phyloP scores from a whole-genome alignment of 352 stramenopile species.

The Phytophthora multivora region DNA sequence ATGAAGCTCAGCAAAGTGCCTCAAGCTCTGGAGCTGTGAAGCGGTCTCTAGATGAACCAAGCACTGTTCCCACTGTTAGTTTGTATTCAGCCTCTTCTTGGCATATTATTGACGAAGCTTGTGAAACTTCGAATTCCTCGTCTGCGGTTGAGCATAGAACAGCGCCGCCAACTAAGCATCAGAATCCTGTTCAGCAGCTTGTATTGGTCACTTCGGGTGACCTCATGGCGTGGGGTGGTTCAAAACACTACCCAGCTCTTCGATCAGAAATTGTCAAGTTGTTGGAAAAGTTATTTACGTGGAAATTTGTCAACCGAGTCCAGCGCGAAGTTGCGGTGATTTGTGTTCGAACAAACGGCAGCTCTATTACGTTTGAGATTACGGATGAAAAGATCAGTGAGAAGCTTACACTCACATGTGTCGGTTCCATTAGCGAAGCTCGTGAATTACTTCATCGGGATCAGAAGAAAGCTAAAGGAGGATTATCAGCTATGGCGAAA shows the following conservation, averaged over 20 bases:
- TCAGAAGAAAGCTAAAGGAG: slow-evolving; percentile 23
- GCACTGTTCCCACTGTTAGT: slow-evolving; percentile 16
- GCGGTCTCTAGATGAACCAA: slow-evolving; percentile 14
- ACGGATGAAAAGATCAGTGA: slow-evolving; percentile 70
- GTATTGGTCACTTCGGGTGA: slow-evolving; percentile 60
- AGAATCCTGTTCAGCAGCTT: slow-evolving; percentile 53
- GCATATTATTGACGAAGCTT: slow-evolving; percentile 65
- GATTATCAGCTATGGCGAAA: not conserved
- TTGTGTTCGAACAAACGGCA: slow-evolving; percentile 35
- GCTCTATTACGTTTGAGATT: slow-evolving; percentile 53
- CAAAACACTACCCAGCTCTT: slow-evolving; percentile 40
- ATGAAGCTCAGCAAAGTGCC: slow-evolving; percentile 3
- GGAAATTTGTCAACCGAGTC: slow-evolving; percentile 49
- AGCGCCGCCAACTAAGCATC: slow-evolving; percentile 14
- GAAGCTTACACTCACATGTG: slow-evolving; percentile 46
- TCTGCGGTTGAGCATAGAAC: not conserved
- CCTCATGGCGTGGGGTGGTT: slow-evolving; percentile 43
- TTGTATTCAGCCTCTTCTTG: slow-evolving; percentile 63
- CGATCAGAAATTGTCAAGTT: slow-evolving; percentile 53
- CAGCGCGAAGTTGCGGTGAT: slow-evolving; percentile 51
- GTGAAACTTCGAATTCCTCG: slow-evolving; percentile 20
- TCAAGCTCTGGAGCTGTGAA: too few species aligned
- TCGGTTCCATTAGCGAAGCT: slow-evolving; percentile 62
- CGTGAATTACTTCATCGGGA: slow-evolving; percentile 29
- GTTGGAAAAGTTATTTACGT: slow-evolving; percentile 71